Conservation (phyloP, 75 land plant species). For the Ceratopteris richardii region DNA sequence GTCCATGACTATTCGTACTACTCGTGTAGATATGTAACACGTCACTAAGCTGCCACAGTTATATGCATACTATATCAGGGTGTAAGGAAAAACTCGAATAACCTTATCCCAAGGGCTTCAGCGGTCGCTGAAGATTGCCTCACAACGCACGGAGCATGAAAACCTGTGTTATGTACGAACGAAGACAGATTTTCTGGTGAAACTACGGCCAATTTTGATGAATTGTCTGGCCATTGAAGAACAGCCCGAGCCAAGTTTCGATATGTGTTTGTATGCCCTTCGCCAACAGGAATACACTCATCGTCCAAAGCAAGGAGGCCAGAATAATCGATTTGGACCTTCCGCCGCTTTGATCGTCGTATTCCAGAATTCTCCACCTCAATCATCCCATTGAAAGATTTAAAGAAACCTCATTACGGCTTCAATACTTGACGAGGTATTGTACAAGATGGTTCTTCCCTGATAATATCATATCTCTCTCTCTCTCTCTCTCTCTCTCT, state of each 20-base stretch:
- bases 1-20: no score
- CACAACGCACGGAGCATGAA: constrained; percentile 23
- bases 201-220: not conserved
- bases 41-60: no score
- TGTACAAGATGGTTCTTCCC: not conserved
- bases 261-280: constrained; percentile 12
- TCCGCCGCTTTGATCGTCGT: constrained; percentile 30
- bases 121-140: constrained; percentile 6
- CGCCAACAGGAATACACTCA: constrained; percentile 16
- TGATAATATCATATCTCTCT: not conserved
- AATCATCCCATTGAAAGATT: not conserved
- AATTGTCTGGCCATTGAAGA: constrained; percentile 12
- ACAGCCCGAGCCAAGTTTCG: constrained; percentile 18
- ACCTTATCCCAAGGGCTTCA: constrained; percentile 22
- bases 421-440: not conserved
- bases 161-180: constrained; percentile 18
- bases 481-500: not conserved
- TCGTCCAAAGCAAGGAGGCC: constrained; percentile 2
- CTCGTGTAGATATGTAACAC: no score
- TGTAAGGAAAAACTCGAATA: not conserved
- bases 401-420: not conserved
- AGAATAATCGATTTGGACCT: constrained; percentile 23
- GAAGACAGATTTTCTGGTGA: constrained; percentile 11
- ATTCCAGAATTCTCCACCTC: constrained; percentile 1
- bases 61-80: not conserved